Evolutionary conservation across 2,329 filamentous ascomycete species (phyloP).

Genomic region (Penicillium sp.): DNA sequence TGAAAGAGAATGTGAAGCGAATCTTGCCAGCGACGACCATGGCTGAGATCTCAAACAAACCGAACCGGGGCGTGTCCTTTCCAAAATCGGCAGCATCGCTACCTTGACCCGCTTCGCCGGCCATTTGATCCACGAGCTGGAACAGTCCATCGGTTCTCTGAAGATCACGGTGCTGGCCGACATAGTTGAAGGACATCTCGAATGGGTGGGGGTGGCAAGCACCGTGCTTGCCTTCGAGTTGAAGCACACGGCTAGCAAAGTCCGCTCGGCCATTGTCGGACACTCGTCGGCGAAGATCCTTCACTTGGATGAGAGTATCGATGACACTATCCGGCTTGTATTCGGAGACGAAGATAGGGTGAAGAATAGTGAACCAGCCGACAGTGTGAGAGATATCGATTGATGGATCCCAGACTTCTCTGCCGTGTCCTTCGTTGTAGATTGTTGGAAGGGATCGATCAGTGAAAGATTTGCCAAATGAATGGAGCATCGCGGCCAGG

Average conservation of each 20-base stretch:
- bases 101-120: slow-evolving; percentile 53
- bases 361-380: slow-evolving; percentile 60
- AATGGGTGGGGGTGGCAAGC: slow-evolving; percentile 50
- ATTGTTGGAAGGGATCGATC: slow-evolving; percentile 51
- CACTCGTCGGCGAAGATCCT: slow-evolving; percentile 46
- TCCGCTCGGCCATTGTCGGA: slow-evolving; percentile 48
- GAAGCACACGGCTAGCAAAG: slow-evolving; percentile 44
- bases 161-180: slow-evolving; percentile 50
- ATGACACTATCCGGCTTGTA: slow-evolving; percentile 36
- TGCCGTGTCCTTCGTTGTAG: slow-evolving; percentile 57
- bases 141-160: slow-evolving; percentile 55
- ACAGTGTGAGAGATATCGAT: slow-evolving; percentile 58
- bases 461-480: slow-evolving; percentile 52
- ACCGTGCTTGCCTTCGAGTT: slow-evolving; percentile 37
- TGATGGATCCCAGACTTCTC: slow-evolving; percentile 53
- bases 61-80: slow-evolving; percentile 53
- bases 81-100: slow-evolving; percentile 56
- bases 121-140: slow-evolving; percentile 52
- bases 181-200: slow-evolving; percentile 53
- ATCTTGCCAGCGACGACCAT: slow-evolving; percentile 55
- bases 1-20: slow-evolving; percentile 59
- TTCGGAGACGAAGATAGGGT: slow-evolving; percentile 48
- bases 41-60: slow-evolving; percentile 60
- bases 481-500: slow-evolving; percentile 48
- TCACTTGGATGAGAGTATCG: slow-evolving; percentile 45